Conservation (phyloP, 305 asterid genomes). For the Solanum hybrid region DNA sequence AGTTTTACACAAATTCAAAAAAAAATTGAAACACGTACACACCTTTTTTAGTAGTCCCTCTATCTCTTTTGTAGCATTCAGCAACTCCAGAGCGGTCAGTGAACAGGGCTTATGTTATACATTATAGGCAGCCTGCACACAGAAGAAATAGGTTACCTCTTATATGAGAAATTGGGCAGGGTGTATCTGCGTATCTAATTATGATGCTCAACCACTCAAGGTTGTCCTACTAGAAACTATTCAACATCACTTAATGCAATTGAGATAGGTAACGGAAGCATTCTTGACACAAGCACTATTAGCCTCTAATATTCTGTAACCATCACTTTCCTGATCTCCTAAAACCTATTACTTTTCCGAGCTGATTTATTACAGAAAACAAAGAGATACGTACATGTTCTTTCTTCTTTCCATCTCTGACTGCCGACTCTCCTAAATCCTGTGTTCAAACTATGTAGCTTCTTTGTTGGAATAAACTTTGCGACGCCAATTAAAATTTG, state of each 20-base stretch:
- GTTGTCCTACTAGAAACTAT: not conserved
- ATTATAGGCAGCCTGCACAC: conserved; percentile 52
- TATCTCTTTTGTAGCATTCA: conserved; percentile 58
- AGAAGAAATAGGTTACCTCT: not conserved
- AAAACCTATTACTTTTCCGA: not conserved
- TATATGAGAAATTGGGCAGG: not conserved
- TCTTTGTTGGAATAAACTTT: conserved; percentile 62
- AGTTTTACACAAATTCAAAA: not conserved
- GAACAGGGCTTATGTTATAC: conserved; percentile 57
- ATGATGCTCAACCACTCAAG: not conserved
- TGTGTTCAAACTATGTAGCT: conserved; percentile 56
- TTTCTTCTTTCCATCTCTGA: conserved; percentile 60
- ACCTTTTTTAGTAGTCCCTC: conserved; percentile 62
- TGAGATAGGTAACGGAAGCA: not conserved
- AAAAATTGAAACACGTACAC: not conserved
- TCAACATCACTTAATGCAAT: not conserved
- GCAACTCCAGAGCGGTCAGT: conserved; percentile 65
- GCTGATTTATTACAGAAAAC: conserved; percentile 4
- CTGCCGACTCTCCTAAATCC: conserved; percentile 71
- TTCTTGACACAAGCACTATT: not conserved
- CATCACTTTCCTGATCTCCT: not conserved
- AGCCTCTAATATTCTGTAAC: not conserved
- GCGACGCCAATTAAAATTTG: conserved; percentile 61
- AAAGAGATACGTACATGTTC: conserved; percentile 33
- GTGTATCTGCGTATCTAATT: not conserved